Evolutionary conservation across 1,284 basidiomycete genomes (phyloP).

Genomic region (Trichosporon sp.): DNA sequence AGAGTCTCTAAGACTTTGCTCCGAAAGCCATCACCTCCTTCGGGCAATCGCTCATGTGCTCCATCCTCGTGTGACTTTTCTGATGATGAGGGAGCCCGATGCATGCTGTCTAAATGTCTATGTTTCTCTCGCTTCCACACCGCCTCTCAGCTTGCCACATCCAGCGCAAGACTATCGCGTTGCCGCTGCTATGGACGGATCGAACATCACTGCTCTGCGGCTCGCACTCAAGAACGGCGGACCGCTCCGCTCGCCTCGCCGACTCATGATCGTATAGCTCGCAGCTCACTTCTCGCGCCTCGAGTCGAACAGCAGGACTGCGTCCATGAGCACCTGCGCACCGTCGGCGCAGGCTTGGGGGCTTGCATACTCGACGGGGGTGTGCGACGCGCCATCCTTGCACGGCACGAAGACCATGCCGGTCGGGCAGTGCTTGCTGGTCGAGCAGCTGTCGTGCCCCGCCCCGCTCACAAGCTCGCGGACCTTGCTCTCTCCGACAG

Average conservation of each 20-base stretch:
- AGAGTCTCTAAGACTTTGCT: neutral
- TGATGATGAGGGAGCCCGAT: neutral
- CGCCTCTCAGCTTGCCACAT: neutral
- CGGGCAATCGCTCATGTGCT: neutral
- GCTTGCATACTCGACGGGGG: conserved; percentile 28
- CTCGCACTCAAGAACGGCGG: no score
- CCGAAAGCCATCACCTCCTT: neutral
- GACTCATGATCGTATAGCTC: no score
- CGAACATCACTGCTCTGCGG: no score
- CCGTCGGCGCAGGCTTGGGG: conserved; percentile 24
- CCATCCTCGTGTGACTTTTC: neutral
- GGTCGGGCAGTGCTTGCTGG: conserved; percentile 24
- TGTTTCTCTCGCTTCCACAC: neutral
- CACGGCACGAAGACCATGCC: conserved; percentile 38
- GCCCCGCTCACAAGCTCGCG: conserved; percentile 20
- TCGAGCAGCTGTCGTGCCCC: conserved; percentile 27
- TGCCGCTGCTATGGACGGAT: no score
- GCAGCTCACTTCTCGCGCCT: neutral
- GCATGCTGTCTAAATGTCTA: neutral
- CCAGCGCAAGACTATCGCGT: neutral
- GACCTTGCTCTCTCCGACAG: neutral
- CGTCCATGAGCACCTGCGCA: conserved; percentile 24
- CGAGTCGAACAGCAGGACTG: conserved; percentile 20
- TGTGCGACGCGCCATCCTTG: conserved; percentile 30
- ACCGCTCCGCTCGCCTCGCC: neutral